Evolutionary conservation across 83 land plant genomes (phyloP).

Genomic region (Diphasiastrum complanatum): DNA sequence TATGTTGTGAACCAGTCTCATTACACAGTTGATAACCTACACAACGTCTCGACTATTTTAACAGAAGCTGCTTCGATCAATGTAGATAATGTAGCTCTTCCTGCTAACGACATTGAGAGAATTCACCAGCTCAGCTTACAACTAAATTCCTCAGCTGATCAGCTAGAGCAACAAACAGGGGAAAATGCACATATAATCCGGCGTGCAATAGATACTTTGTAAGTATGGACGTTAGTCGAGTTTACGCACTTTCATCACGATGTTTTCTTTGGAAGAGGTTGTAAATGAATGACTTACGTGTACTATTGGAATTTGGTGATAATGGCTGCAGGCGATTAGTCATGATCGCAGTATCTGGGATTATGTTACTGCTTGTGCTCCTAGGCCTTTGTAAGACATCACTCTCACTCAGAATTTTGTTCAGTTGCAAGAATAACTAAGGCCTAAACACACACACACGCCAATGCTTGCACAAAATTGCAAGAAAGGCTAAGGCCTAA

Average conservation of each 20-base stretch:
- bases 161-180: slow-evolving; percentile 13
- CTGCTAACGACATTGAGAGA: slow-evolving; percentile 15
- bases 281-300: neutral
- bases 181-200: slow-evolving; percentile 16
- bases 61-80: slow-evolving; percentile 54
- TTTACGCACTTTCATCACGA: neutral
- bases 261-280: neutral
- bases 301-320: neutral
- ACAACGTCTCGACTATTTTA: slow-evolving; percentile 58
- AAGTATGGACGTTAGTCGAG: neutral
- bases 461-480: too few species aligned
- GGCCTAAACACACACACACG: too few species aligned
- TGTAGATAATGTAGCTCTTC: slow-evolving; percentile 48
- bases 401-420: neutral
- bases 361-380: slow-evolving; percentile 63
- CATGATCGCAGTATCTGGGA: slow-evolving; percentile 52
- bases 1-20: slow-evolving; percentile 73
- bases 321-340: slow-evolving; percentile 46
- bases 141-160: slow-evolving; percentile 5
- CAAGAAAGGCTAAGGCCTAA: too few species aligned
- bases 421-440: neutral
- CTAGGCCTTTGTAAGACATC: slow-evolving; percentile 59
- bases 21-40: slow-evolving; percentile 56
- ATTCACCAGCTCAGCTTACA: neutral
- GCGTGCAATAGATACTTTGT: slow-evolving; percentile 9